phyloP scores from a whole-genome alignment of 805 yeast species.

The Spathaspora gorwiae region DNA sequence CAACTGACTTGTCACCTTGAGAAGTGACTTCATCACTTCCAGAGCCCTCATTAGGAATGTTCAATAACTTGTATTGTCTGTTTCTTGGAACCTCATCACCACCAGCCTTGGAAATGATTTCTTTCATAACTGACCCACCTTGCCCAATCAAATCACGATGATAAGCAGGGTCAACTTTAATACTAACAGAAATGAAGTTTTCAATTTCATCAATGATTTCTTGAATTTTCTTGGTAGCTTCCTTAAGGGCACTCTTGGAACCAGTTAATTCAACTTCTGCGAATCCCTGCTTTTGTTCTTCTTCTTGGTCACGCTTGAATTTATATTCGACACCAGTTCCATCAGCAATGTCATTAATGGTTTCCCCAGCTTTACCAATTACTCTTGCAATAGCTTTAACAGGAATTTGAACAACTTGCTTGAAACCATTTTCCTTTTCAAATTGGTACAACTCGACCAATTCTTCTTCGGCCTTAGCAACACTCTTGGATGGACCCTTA shows the following conservation, averaged over 20 bases:
- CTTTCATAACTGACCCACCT: conserved; percentile 68
- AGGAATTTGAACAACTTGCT: conserved; percentile 63
- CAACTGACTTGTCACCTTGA: conserved; percentile 72
- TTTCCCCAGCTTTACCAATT: conserved; percentile 86
- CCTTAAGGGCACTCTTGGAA: conserved; percentile 66
- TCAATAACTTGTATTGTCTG: conserved; percentile 53
- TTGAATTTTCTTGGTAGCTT: conserved; percentile 61
- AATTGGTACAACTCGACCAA: conserved; percentile 76
- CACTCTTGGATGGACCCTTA: conserved; percentile 90
- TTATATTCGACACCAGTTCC: conserved; percentile 57
- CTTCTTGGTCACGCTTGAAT: conserved; percentile 37
- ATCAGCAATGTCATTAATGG: conserved; percentile 74
- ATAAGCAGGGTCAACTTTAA: conserved; percentile 69
- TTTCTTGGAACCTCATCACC: conserved; percentile 46
- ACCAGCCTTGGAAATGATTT: conserved; percentile 76
- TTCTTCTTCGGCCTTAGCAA: conserved; percentile 76
- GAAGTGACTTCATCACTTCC: conserved; percentile 57
- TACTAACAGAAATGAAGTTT: conserved; percentile 51
- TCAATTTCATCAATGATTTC: conserved; percentile 61
- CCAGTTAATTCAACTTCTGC: conserved; percentile 74
- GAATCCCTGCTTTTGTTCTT: conserved; percentile 43
- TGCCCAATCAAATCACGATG: conserved; percentile 76
- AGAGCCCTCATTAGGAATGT: conserved; percentile 65
- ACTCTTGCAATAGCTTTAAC: conserved; percentile 72
- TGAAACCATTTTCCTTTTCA: conserved; percentile 81